Conservation (phyloP, 2,329 filamentous ascomycete genomes). For the Neocatenulostroma microsporum region DNA sequence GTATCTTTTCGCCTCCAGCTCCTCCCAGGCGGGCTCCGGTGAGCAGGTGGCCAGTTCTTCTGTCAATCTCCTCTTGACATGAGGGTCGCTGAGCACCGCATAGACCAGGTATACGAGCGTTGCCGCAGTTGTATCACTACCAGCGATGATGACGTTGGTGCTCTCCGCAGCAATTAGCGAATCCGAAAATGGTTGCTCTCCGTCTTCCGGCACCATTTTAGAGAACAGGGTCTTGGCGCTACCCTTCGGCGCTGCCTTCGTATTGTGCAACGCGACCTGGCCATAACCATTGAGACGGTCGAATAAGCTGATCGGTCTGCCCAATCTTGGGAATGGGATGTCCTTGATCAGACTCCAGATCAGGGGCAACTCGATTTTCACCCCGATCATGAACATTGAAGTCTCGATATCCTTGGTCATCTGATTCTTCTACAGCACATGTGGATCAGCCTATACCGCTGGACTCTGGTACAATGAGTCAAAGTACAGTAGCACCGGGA, state of each 20-base stretch:
- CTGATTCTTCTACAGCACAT: background rate
- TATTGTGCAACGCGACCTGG: background rate
- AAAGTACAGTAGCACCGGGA: too few species aligned
- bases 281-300: background rate
- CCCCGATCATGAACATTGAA: background rate
- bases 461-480: too few species aligned
- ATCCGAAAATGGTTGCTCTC: background rate
- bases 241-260: background rate
- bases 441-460: background rate
- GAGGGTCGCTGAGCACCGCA: background rate
- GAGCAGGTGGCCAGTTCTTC: background rate
- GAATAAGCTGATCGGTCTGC: background rate
- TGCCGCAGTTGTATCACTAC: background rate
- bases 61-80: background rate
- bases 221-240: background rate
- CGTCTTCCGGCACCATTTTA: background rate
- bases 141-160: background rate
- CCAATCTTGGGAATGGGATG: background rate
- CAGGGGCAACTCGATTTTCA: background rate
- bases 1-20: background rate
- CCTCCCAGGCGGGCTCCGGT: background rate
- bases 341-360: background rate
- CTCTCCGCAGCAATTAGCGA: background rate
- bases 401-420: background rate
- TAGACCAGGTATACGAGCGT: background rate